phyloP scores from a whole-genome alignment of 805 yeast species.

The Yamadazyma insecticola region DNA sequence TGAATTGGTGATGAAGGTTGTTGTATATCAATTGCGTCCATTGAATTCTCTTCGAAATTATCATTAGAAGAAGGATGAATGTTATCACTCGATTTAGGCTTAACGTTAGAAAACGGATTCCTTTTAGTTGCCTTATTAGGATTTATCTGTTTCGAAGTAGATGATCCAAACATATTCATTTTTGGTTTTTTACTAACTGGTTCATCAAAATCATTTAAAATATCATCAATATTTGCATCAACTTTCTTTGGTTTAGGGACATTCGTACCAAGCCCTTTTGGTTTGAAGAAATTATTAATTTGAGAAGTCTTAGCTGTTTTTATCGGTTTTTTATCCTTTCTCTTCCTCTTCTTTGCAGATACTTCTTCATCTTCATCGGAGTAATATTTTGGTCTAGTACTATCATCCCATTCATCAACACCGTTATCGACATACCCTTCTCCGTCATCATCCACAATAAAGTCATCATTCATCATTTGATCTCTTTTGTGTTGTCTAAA shows the following conservation, averaged over 20 bases:
- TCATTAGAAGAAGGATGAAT: constrained; percentile 17
- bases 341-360: constrained; percentile 16
- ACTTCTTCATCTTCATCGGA: constrained; percentile 45
- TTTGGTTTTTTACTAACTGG: constrained; percentile 5
- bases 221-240: constrained; percentile 58
- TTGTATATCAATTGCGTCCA: too few species aligned
- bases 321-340: constrained; percentile 28
- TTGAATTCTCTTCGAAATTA: constrained; percentile 18
- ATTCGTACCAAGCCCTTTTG: constrained; percentile 16
- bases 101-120: constrained; percentile 2
- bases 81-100: constrained; percentile 8
- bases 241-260: constrained; percentile 32
- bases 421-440: constrained; percentile 94
- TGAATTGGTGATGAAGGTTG: constrained; percentile 38
- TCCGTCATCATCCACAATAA: constrained; percentile 91
- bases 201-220: constrained; percentile 49
- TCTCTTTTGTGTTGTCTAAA: constrained; percentile 74
- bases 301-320: constrained; percentile 42
- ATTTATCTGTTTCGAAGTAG: background rate
- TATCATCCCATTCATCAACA: constrained; percentile 78
- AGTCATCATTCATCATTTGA: constrained; percentile 82
- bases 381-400: constrained; percentile 44
- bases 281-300: constrained; percentile 51
- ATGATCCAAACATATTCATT: constrained; percentile 3
- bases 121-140: constrained; percentile 8